These are phyloP conservation scores for Aspergillus calidoustus DNA, from an alignment of 2,329 filamentous ascomycete genomes.

Conservation along the genomic window DNA sequence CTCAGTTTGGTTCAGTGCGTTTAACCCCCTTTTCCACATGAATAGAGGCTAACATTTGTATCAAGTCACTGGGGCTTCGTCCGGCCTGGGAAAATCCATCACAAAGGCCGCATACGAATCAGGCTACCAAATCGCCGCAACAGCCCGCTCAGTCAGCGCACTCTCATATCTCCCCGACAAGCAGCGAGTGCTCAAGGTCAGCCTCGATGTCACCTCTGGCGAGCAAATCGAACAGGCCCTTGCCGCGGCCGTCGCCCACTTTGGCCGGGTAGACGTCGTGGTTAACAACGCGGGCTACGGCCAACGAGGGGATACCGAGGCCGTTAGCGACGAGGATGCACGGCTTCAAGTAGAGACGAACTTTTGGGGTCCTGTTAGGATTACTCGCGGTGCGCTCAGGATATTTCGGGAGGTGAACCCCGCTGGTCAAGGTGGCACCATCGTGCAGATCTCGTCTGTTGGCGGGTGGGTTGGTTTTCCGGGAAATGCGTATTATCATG, in stretches of 20 bases:
- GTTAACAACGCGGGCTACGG: constrained; percentile 31
- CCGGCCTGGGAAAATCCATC: constrained; percentile 52
- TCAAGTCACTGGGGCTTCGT: constrained; percentile 56
- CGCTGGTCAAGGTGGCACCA: constrained; percentile 19
- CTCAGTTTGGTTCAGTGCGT: background rate
- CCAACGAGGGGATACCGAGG: constrained; percentile 27
- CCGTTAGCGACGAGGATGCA: constrained; percentile 21
- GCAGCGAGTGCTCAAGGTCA: constrained; percentile 50
- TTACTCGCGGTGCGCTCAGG: constrained; percentile 1
- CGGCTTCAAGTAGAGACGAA: constrained; percentile 24
- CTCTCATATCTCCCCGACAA: constrained; percentile 49
- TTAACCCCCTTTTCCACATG: background rate
- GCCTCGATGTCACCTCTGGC: constrained; percentile 54
- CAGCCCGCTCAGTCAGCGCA: constrained; percentile 50
- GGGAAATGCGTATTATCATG: constrained; percentile 27
- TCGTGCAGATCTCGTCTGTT: constrained; percentile 28
- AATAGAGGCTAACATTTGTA: background rate
- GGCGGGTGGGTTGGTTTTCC: constrained; percentile 26
- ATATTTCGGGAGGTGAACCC: constrained; percentile 8
- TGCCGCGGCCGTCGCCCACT: constrained; percentile 33
- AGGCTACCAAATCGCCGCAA: constrained; percentile 51
- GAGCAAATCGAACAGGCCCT: constrained; percentile 45
- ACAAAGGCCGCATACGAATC: constrained; percentile 45
- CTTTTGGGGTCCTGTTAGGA: constrained; percentile 20
- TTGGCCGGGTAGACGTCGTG: constrained; percentile 35